A percentile compares a stretch with the other conserved stretches of the same genome.
These are phyloP conservation scores for Apiospora hydei DNA, from an alignment of 2,329 filamentous ascomycete species.

Conservation along the genomic window DNA sequence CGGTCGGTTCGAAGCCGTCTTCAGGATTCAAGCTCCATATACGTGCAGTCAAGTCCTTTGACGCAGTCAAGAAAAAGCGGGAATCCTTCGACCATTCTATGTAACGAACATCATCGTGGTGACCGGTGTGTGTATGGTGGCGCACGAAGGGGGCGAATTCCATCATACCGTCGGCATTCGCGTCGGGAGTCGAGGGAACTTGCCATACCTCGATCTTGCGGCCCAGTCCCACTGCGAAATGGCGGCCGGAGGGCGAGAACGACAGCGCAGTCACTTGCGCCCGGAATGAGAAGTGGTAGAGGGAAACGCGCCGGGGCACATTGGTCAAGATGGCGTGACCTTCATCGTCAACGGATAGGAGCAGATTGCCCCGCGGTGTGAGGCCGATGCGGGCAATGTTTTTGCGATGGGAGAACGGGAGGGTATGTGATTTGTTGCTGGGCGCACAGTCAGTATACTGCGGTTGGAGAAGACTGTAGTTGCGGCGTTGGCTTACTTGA, in stretches of 20 bases:
- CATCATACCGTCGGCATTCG: conserved; percentile 79
- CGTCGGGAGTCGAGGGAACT: conserved; percentile 87
- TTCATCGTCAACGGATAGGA: conserved; percentile 93
- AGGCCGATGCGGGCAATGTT: conserved; percentile 91
- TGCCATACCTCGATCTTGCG: conserved; percentile 95
- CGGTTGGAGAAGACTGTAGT: not conserved
- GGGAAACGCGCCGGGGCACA: conserved; percentile 80
- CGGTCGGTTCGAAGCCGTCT: conserved; percentile 88
- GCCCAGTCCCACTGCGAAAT: conserved; percentile 89
- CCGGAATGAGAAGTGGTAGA: conserved; percentile 97
- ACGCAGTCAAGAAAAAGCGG: conserved; percentile 90
- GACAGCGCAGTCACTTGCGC: conserved; percentile 81
- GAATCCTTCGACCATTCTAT: conserved; percentile 98
- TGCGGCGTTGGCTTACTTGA: conserved; percentile 70
- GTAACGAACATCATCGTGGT: conserved; percentile 85
- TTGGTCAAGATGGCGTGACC: conserved; percentile 94
- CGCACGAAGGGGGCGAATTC: conserved; percentile 95
- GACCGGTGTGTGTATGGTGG: conserved; percentile 84
- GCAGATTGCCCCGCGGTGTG: conserved; percentile 87
- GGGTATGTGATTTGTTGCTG: conserved; percentile 86
- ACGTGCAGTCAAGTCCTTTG: conserved; percentile 89
- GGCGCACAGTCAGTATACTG: not conserved
- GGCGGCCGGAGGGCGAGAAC: conserved; percentile 88
- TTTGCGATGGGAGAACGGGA: conserved; percentile 90
- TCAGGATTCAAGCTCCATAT: conserved; percentile 94